Base-by-base conservation (phyloP, 352 stramenopile genomes). In the Pythium myriotylum region DNA sequence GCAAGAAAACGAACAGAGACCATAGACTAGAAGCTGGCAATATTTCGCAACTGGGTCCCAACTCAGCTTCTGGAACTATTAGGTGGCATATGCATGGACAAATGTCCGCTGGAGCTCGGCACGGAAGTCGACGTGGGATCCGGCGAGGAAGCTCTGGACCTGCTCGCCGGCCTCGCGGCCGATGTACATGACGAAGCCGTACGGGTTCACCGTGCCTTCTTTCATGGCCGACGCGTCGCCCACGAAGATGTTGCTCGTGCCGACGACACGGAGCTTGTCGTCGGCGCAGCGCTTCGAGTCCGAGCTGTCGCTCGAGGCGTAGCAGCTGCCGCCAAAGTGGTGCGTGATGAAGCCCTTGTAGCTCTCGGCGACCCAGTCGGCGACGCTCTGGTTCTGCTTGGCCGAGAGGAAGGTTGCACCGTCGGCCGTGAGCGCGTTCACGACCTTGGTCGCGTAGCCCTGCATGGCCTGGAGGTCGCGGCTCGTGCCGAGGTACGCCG, bases 251-350 rank as follows among this genome's bases (percentile, higher is more conserved):
- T 93, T 91, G 56, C 46, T 75, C 4, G 80, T 89, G 22, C 81
- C 84, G 12, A 89, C 29, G n/a, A 93, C 81, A 0, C 69, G 68
- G 47, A 91, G 54, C 57, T 85, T 86, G 3, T 80, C 65, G 35
- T 91, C 84, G 0, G 80, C 81, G 26, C 81, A 91, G 4, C 79
- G 81, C 49, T 79, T 77, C 2, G 60, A 37, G 41, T 84, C 78
- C 8, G 41, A 43, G 0, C 63, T 23, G n/a, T 90, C 73, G 0
- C 14, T 62, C 64, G 4, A 59, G 81, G 74, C 62, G 67, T 89
- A 91, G 74, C 84, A 91, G 54, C 67, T 86, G 41, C 81, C 81
- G 16, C 79, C 82, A 59, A 86, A 93, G 59, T 93, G 84, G 59
- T 91, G 67, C 9, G 76, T 76, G 19, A 74, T 58, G 19, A 57